phyloP scores from a whole-genome alignment of 768 basidiomycete genomes.

The Lactifluus pinguis region DNA sequence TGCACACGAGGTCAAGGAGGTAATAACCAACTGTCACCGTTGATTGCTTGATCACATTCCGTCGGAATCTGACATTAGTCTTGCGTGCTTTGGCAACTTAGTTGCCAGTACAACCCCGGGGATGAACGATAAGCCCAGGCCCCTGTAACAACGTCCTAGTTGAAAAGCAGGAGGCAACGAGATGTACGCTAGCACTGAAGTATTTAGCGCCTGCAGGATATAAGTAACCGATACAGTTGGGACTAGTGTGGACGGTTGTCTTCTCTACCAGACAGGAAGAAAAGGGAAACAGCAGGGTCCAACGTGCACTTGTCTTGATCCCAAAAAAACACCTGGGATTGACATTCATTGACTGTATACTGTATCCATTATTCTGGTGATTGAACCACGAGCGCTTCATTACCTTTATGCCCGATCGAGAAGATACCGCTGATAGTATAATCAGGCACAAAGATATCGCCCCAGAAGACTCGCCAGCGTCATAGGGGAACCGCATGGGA shows the following conservation, averaged over 20 bases:
- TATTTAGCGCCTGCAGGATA: neutral
- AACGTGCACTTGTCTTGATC: neutral
- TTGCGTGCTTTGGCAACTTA: neutral
- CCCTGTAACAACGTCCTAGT: neutral
- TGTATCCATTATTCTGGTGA: too few species aligned
- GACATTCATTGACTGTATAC: neutral
- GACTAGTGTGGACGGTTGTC: neutral
- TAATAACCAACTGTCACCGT: neutral
- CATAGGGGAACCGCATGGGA: neutral
- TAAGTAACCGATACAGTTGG: neutral
- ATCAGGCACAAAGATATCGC: slow-evolving; percentile 1
- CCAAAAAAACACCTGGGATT: neutral
- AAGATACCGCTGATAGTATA: neutral
- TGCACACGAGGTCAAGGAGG: neutral
- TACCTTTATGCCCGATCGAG: neutral
- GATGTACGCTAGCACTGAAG: neutral
- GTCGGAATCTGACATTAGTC: neutral
- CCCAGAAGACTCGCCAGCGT: neutral
- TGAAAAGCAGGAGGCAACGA: neutral
- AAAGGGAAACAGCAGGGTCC: neutral
- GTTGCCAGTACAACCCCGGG: neutral
- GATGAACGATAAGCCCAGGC: neutral
- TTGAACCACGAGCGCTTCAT: neutral
- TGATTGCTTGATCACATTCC: neutral
- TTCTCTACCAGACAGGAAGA: neutral